Evolutionary conservation across 345 rosid genomes (phyloP).

Genomic region (Brassica carinata): DNA sequence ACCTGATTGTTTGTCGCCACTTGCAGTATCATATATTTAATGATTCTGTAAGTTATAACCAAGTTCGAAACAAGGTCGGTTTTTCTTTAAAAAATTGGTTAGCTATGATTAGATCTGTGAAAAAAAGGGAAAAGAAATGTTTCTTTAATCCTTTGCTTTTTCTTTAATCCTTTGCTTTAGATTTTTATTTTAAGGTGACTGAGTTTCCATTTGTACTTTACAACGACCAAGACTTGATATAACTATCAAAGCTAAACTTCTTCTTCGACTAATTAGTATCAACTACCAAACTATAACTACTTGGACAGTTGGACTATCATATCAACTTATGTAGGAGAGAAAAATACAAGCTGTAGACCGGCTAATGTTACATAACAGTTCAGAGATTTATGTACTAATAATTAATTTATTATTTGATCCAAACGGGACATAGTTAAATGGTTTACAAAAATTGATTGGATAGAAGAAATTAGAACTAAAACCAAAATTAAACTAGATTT

Average conservation of each 20-base stretch:
- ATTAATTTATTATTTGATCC: too few species aligned
- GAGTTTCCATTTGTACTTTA: not conserved
- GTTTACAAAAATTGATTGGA: not conserved
- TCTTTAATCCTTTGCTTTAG: not conserved
- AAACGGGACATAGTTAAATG: not conserved
- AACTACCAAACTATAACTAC: not conserved
- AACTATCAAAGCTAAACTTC: not conserved
- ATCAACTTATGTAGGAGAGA: not conserved
- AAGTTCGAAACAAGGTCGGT: not conserved
- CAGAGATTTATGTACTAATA: not conserved
- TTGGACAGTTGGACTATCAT: not conserved
- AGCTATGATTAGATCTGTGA: not conserved
- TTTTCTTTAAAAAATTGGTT: not conserved
- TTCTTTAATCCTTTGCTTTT: not conserved
- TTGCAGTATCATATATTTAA: not conserved
- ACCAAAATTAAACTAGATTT: not conserved
- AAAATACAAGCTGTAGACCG: not conserved
- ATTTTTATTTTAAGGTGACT: not conserved
- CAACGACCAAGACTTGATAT: not conserved
- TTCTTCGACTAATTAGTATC: not conserved
- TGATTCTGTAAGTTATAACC: not conserved
- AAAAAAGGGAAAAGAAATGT: not conserved
- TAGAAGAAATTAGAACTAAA: not conserved
- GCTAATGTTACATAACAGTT: not conserved
- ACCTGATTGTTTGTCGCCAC: conserved; percentile 12